Evolutionary conservation across 2,329 filamentous ascomycete species (phyloP).

Genomic region (Monilinia laxa): DNA sequence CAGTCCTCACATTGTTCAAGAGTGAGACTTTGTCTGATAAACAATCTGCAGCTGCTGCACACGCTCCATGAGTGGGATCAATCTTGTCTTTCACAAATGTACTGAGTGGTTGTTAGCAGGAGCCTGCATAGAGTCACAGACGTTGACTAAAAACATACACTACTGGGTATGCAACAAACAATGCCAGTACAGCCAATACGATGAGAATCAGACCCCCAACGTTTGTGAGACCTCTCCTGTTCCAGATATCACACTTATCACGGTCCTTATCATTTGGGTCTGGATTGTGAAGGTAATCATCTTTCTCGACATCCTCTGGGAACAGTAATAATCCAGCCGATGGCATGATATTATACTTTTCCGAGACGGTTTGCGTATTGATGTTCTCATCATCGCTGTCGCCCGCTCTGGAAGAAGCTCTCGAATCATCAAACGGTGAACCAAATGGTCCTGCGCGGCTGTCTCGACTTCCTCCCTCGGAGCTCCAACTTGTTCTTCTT

Average conservation of each 20-base stretch:
- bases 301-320: constrained; percentile 71
- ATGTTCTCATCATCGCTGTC: constrained; percentile 61
- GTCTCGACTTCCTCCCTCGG: constrained; percentile 54
- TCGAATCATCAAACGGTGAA: constrained; percentile 42
- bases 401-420: constrained; percentile 43
- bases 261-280: constrained; percentile 62
- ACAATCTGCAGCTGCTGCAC: constrained; percentile 45
- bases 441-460: constrained; percentile 45
- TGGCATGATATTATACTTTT: constrained; percentile 72
- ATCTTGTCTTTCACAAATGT: constrained; percentile 53
- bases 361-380: constrained; percentile 70
- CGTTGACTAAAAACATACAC: constrained; percentile 53
- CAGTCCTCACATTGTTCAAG: constrained; percentile 58
- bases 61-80: constrained; percentile 33
- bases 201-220: constrained; percentile 61
- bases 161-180: constrained; percentile 70
- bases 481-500: constrained; percentile 64
- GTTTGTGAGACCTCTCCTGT: constrained; percentile 62
- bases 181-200: constrained; percentile 57
- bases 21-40: constrained; percentile 44
- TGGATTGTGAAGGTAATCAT: constrained; percentile 70
- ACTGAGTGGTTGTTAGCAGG: constrained; percentile 43
- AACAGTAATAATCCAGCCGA: constrained; percentile 65
- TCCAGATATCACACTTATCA: constrained; percentile 64
- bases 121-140: background rate